Base-by-base conservation (phyloP, 1,284 basidiomycete genomes). In the Xerocomus amazonicus region DNA sequence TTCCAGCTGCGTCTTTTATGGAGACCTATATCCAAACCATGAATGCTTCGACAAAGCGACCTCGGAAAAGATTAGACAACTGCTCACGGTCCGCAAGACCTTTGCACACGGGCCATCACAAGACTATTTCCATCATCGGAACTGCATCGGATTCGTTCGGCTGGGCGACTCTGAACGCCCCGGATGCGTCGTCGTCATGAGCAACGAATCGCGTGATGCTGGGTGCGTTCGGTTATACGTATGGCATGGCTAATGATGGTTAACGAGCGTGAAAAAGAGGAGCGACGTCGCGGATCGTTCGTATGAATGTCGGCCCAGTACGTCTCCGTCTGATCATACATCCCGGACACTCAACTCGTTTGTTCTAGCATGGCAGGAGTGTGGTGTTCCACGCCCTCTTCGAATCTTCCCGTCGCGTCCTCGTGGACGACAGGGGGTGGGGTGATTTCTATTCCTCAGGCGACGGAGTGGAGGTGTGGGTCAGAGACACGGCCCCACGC, bases 1-100 rank as follows among this genome's bases (percentile, higher is more conserved):
- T 37, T 35, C 12, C 43, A 92, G 90, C 36, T 92, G 92, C 61
- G 83, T 97, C 29, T 97, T 97, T 70, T 92, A 92, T 55, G 93
- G 93, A 8, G 95, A 97, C 69, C 65, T 96, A 23, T 91, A 87
- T 58, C 83, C 81, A 0, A 85, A 87, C 58, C 57, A 71, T 35
- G 82, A 85, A 62, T 82, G 83, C 56, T 87, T 80, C 62, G 73
- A 81, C 55, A 72, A 75, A 51, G 62, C 64, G n/a, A 74, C 75
- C 8, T 74, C 83, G 4, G 62, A 59, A 31, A 76, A 75, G 39
- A 70, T 90, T 39, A 70, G 60, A 45, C 59, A 71, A 27, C 67
- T 91, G 34, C 77, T 90, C 31, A 65, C 73, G 40, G 78, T 73
- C 34, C 81, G 88, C 59, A 80, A 78, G 68, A 67, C 64, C 45